Conservation (phyloP, 345 rosid species). For the Hibiscus trionum region DNA sequence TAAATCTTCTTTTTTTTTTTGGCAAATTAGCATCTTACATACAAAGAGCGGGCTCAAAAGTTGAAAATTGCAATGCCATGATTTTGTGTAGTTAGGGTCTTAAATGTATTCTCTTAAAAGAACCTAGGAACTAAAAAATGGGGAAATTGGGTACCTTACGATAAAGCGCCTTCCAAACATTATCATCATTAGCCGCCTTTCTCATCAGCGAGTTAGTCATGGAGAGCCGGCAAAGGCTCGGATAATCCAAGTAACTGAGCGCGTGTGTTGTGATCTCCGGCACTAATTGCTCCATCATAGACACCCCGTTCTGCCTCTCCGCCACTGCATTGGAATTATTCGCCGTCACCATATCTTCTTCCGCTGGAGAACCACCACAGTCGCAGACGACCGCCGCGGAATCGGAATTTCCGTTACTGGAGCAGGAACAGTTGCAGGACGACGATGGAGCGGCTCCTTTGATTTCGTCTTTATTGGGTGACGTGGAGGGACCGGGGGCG, state of each 20-base stretch:
- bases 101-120: not conserved
- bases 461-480: not conserved
- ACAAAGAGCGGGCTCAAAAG: too few relatives aligned
- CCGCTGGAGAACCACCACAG: constrained; percentile 8
- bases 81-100: not conserved
- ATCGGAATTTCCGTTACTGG: constrained; percentile 28
- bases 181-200: constrained; percentile 96
- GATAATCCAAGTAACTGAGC: constrained; percentile 94
- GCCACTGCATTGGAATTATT: constrained; percentile 20
- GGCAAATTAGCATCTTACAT: too few relatives aligned
- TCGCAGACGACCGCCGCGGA: constrained; percentile 17
- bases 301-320: constrained; percentile 69
- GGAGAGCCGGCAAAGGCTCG: constrained; percentile 85
- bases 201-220: constrained; percentile 99
- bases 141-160: constrained; percentile 55
- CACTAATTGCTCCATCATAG: constrained; percentile 99
- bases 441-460: not conserved
- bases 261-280: constrained; percentile 98
- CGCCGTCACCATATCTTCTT: not conserved
- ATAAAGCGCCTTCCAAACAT: constrained; percentile 96
- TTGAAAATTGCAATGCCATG: not conserved
- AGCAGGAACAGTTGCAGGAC: not conserved
- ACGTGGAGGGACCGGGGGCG: constrained; percentile 5
- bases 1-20: too few relatives aligned
- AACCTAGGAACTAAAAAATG: not conserved